Evolutionary conservation across 148 eudicot genomes (phyloP).

Genomic region (Mesembryanthemum crystallinum): DNA sequence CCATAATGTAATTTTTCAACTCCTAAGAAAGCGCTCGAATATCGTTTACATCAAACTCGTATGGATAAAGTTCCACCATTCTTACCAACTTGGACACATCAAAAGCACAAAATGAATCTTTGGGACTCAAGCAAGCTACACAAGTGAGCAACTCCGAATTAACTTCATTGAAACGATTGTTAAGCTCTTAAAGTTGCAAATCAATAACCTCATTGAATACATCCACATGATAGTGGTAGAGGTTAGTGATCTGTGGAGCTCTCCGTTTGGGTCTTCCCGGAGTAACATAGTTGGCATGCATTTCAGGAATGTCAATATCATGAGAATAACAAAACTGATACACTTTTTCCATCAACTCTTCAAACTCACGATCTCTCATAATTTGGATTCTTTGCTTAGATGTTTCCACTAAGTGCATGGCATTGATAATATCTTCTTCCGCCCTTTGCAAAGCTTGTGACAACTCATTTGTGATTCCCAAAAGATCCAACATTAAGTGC

Average conservation of each 20-base stretch:
- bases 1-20: too few species aligned
- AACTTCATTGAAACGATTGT: slow-evolving; percentile 1
- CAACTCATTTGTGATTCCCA: slow-evolving; percentile 19
- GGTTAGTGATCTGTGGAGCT: slow-evolving; percentile 8
- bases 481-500: slow-evolving; percentile 6
- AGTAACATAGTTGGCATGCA: slow-evolving; percentile 11
- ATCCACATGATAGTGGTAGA: slow-evolving; percentile 19
- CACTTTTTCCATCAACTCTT: slow-evolving; percentile 7
- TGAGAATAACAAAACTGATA: slow-evolving; percentile 17
- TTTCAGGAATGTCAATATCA: slow-evolving; percentile 11
- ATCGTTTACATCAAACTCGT: neutral
- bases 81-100: neutral
- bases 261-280: neutral
- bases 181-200: slow-evolving; percentile 26
- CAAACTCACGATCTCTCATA: slow-evolving; percentile 26
- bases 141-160: neutral
- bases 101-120: slow-evolving; percentile 9
- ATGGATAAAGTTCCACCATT: neutral
- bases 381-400: slow-evolving; percentile 16
- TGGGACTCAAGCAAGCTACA: slow-evolving; percentile 14
- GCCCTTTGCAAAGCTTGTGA: slow-evolving; percentile 20
- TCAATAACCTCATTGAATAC: slow-evolving; percentile 23
- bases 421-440: slow-evolving; percentile 31
- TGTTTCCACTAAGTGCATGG: slow-evolving; percentile 13
- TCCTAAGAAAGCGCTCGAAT: neutral